Evolutionary conservation across 306 rosid genomes (phyloP).

Genomic region (Phaseolus lunatus): DNA sequence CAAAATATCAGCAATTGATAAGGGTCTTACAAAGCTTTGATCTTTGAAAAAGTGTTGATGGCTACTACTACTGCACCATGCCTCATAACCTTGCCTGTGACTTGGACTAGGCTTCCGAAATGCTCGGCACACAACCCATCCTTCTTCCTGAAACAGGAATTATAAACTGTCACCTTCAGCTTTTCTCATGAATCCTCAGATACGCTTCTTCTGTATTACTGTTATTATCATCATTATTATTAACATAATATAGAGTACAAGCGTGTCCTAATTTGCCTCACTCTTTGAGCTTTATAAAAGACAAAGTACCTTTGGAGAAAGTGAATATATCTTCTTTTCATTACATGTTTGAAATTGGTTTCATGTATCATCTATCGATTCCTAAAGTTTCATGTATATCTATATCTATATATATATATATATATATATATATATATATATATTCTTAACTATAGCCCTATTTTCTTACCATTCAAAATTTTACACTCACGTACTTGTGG

Average conservation of each 20-base stretch:
- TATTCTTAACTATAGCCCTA: neutral
- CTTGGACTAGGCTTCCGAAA: constrained; percentile 79
- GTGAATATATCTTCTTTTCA: constrained; percentile 34
- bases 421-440: too few species aligned
- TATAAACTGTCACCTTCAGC: constrained; percentile 3
- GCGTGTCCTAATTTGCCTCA: constrained; percentile 35
- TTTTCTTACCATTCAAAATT: neutral
- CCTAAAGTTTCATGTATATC: neutral
- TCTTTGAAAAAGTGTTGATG: constrained; percentile 59
- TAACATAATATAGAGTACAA: constrained; percentile 5
- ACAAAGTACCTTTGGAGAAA: constrained; percentile 40
- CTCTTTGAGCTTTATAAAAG: constrained; percentile 41
- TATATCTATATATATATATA: too few species aligned
- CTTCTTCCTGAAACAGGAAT: constrained; percentile 78
- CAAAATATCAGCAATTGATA: constrained; percentile 53
- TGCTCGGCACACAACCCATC: constrained; percentile 96
- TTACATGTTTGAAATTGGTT: constrained; percentile 33
- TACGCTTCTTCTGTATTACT: neutral
- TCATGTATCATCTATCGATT: neutral
- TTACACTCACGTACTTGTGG: neutral
- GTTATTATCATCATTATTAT: neutral
- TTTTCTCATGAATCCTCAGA: neutral
- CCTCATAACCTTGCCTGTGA: constrained; percentile 71
- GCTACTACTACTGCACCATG: constrained; percentile 54
- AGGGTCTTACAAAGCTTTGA: constrained; percentile 50